Base-by-base conservation (phyloP, 2,329 filamentous ascomycete genomes). In the Aureobasidium uvarum region DNA sequence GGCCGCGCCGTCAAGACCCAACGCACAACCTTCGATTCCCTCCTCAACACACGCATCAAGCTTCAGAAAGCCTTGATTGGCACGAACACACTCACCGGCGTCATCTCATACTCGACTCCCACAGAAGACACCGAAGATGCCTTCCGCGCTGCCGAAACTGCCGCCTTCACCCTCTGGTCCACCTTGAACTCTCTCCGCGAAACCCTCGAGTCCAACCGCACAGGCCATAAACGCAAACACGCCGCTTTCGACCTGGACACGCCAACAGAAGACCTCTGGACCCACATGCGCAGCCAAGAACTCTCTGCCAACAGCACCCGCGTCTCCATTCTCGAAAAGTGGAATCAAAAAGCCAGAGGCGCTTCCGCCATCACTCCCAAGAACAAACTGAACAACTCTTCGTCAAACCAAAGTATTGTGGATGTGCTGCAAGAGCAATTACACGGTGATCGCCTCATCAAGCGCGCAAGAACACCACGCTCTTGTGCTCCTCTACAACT, bases 11-110 rank as follows among this genome's bases (percentile, higher is more conserved):
- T 99, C 43, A 94, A 92, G 71, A 82, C 87, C 66, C 95, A 99
- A 78, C 87, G 92, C 60, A 89, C 88, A 68, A 86, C 89, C 0
- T 99, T 96, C 73, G 94, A 98, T 71, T 86, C 90, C 0, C 85
- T 98, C 0, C 84, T 99, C 38, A 96, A 96, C 77, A 85, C 92
- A 16, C 88, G 95, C 23, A 97, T 99, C 73, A 90, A 94, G 67
- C 80, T 99, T 20, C 96, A 99, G 76, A 98, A 97, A 76, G 92
- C 91, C 1, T 79, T 99, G 16, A 85, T 95, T 18, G 88, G 90
- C 0, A 85, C 89, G 31, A 97, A 97, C 76, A 89, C 92, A 0
- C 81, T 96, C 46, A 76, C 83, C 16, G 73, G 70, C 3, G 70
- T 76, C 68, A 67, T 70, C 3, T 14, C 46, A 2, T 8, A 16